Percentiles rank a stretch among this genome's conserved stretches.
Conservation (phyloP, 768 basidiomycete genomes). For the Atractiella rhizophila region DNA sequence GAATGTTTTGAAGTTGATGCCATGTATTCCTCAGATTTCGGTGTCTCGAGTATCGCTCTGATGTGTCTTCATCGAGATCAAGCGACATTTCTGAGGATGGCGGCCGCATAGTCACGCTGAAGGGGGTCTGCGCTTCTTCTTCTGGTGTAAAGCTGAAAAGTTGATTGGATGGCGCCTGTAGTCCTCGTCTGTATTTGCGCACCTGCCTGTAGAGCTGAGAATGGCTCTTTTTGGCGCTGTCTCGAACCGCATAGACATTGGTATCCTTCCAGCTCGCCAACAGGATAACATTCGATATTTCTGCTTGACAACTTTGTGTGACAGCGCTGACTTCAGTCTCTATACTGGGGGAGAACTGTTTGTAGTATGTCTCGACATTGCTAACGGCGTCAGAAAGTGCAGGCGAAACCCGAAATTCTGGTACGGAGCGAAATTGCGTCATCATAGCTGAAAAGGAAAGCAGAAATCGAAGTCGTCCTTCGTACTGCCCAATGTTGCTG, state of each 20-base stretch:
- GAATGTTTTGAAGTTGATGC: no score
- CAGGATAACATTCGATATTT: slow-evolving; percentile 63
- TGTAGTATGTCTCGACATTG: slow-evolving; percentile 37
- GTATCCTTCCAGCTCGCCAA: slow-evolving; percentile 95
- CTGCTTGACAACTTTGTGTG: slow-evolving; percentile 42
- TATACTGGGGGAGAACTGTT: slow-evolving; percentile 33
- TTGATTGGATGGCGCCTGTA: slow-evolving; percentile 47
- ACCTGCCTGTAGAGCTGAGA: slow-evolving; percentile 70
- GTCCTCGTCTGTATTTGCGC: slow-evolving; percentile 66
- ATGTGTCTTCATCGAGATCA: no score
- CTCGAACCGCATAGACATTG: slow-evolving; percentile 76
- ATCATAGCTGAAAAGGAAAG: no score
- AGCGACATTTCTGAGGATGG: slow-evolving; percentile 5
- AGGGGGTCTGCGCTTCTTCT: neutral
- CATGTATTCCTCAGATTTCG: no score
- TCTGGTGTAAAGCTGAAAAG: no score
- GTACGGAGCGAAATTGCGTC: no score
- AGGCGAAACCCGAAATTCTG: no score
- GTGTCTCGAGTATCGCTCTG: no score
- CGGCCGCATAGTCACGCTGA: slow-evolving; percentile 6
- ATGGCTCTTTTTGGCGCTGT: slow-evolving; percentile 72
- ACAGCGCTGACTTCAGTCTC: slow-evolving; percentile 31
- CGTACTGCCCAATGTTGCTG: no score
- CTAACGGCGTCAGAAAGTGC: slow-evolving; percentile 35
- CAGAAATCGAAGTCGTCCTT: no score